Percentiles rank a stretch among this genome's conserved stretches.
These are phyloP conservation scores for Fragaria ananassa DNA, from an alignment of 306 rosid species.

Conservation along the genomic window DNA sequence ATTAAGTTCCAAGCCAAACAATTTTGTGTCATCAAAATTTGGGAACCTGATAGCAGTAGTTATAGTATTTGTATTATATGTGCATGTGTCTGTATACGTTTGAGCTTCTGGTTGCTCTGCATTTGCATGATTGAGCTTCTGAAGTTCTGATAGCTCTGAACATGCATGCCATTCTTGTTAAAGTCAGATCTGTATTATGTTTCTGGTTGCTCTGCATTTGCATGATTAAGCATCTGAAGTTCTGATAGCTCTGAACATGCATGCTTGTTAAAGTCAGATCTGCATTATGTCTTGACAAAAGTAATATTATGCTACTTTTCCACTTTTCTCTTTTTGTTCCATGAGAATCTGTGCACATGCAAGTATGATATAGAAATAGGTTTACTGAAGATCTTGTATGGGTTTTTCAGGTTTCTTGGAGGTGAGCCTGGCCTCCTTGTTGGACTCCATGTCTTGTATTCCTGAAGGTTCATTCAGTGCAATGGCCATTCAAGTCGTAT, in stretches of 20 bases:
- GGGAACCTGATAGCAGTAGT: background rate
- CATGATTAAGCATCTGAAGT: background rate
- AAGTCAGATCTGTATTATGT: background rate
- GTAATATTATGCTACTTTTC: background rate
- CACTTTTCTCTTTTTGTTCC: background rate
- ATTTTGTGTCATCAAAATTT: background rate
- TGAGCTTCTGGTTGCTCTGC: background rate
- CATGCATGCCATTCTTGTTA: background rate
- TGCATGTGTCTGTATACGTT: background rate
- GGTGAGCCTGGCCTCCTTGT: constrained; percentile 61
- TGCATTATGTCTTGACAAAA: background rate
- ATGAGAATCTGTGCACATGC: constrained; percentile 9
- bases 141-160: background rate
- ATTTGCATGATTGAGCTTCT: background rate
- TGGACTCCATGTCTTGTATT: constrained; percentile 52
- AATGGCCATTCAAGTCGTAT: constrained; percentile 65
- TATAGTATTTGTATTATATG: background rate
- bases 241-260: too few relatives aligned
- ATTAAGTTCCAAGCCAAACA: background rate
- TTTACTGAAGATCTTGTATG: constrained; percentile 23
- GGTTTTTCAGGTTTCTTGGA: constrained; percentile 79
- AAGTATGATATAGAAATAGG: constrained; percentile 1
- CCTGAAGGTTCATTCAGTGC: constrained; percentile 66
- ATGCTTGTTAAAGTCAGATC: background rate
- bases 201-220: background rate